Conservation (phyloP, 2,329 filamentous ascomycete species). For the Domatiomyces globalis region DNA sequence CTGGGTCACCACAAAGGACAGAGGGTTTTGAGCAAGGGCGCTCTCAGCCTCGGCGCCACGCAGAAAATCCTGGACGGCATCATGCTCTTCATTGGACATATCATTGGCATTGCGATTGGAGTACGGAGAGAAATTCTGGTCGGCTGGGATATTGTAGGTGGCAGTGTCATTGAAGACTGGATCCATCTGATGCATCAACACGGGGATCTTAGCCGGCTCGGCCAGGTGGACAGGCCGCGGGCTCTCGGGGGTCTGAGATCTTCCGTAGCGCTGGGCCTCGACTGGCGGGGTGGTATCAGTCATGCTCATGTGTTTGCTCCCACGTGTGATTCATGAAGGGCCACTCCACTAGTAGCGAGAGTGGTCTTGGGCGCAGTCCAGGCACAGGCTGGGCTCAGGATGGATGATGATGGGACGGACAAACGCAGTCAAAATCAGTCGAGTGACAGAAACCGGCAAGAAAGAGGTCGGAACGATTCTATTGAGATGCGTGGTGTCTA, state of each 20-base stretch:
- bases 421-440: neutral
- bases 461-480: neutral
- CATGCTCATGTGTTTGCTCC: constrained; percentile 8
- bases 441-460: neutral
- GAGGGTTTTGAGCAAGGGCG: neutral
- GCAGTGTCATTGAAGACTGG: constrained; percentile 55
- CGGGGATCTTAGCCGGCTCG: constrained; percentile 54
- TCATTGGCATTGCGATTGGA: constrained; percentile 14
- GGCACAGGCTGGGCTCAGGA: neutral
- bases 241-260: constrained; percentile 54
- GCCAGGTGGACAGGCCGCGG: constrained; percentile 56
- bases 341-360: constrained; percentile 3
- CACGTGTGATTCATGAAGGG: constrained; percentile 12
- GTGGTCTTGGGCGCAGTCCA: neutral
- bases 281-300: constrained; percentile 16
- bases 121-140: constrained; percentile 18
- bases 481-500: neutral
- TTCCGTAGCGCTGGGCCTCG: constrained; percentile 39
- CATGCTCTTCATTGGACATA: constrained; percentile 18
- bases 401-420: neutral
- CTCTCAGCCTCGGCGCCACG: constrained; percentile 15
- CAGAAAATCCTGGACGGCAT: constrained; percentile 17
- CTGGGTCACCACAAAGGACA: neutral
- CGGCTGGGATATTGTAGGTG: constrained; percentile 36
- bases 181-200: constrained; percentile 59